phyloP scores from a whole-genome alignment of 139 green algal genomes.

The Chlamydomonas incerta region DNA sequence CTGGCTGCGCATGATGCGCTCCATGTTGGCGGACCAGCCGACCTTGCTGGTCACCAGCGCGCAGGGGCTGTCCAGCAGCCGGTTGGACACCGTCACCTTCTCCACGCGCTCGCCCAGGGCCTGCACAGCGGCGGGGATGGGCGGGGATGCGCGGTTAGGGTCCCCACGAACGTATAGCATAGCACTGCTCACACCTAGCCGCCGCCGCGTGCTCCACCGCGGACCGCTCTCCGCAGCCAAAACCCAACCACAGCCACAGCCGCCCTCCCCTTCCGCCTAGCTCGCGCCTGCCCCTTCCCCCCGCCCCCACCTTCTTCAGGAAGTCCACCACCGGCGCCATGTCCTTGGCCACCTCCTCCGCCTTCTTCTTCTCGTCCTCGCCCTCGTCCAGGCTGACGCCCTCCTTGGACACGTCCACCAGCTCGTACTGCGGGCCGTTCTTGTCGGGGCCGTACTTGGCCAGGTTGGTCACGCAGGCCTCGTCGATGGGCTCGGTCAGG shows the following conservation, averaged over 20 bases:
- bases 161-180: too few relatives aligned
- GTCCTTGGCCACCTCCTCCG: slow-evolving; percentile 54
- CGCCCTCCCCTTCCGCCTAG: too few relatives aligned
- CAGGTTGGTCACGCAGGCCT: slow-evolving; percentile 91
- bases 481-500: slow-evolving; percentile 96
- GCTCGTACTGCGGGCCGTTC: slow-evolving; percentile 51
- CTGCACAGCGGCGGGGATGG: too few relatives aligned
- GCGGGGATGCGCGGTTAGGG: too few relatives aligned
- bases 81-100: slow-evolving; percentile 73
- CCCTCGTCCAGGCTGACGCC: slow-evolving; percentile 58
- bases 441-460: slow-evolving; percentile 79
- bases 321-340: slow-evolving; percentile 86
- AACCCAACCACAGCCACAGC: too few relatives aligned
- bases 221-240: too few relatives aligned
- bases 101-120: slow-evolving; percentile 73
- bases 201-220: too few relatives aligned
- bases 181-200: too few relatives aligned
- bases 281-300: too few relatives aligned
- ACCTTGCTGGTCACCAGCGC: slow-evolving; percentile 97
- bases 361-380: slow-evolving; percentile 38
- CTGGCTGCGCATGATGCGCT: slow-evolving; percentile 92
- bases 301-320: slow-evolving; percentile 79
- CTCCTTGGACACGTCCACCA: slow-evolving; percentile 97
- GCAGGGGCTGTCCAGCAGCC: slow-evolving; percentile 92
- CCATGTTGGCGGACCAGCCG: slow-evolving; percentile 98